Conservation (phyloP, 2,329 filamentous ascomycete species). For the Gaeumannomyces sp. region DNA sequence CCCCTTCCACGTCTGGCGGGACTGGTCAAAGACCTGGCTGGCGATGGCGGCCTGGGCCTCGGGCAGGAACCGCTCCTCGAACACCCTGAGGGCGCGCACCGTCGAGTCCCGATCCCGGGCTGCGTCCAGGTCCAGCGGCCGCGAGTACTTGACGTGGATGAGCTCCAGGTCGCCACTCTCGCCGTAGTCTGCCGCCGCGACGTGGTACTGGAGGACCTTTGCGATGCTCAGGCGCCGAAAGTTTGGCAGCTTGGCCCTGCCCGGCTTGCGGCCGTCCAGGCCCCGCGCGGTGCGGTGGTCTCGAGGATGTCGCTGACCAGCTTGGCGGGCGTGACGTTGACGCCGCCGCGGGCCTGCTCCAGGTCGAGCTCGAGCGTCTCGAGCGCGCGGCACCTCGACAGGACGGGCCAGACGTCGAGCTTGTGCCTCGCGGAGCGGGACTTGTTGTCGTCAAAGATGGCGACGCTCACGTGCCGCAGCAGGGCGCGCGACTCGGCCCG, state of each 20-base stretch:
- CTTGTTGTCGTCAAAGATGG: conserved; percentile 4
- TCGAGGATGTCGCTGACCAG: not conserved
- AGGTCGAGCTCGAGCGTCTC: conserved; percentile 11
- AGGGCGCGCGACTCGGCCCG: conserved; percentile 13
- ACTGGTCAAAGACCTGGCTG: not conserved
- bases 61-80: not conserved
- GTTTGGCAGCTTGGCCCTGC: not conserved
- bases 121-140: not conserved
- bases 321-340: not conserved
- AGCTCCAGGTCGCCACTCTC: not conserved
- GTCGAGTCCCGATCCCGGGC: not conserved
- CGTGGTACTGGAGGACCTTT: not conserved
- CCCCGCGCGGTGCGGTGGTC: not conserved
- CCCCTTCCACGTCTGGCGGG: not conserved
- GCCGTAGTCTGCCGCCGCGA: not conserved
- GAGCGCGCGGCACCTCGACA: conserved; percentile 11
- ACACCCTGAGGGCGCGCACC: not conserved
- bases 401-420: conserved; percentile 3
- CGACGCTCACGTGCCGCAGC: conserved; percentile 13
- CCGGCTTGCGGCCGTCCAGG: not conserved
- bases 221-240: not conserved
- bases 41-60: not conserved
- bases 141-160: not conserved
- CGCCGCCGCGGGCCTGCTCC: not conserved
- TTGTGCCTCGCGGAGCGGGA: not conserved